A percentile compares a stretch with the other conserved stretches of the same genome.
These are phyloP conservation scores for Solanum virginianum DNA, from an alignment of 257 asterid species.

Conservation along the genomic window DNA sequence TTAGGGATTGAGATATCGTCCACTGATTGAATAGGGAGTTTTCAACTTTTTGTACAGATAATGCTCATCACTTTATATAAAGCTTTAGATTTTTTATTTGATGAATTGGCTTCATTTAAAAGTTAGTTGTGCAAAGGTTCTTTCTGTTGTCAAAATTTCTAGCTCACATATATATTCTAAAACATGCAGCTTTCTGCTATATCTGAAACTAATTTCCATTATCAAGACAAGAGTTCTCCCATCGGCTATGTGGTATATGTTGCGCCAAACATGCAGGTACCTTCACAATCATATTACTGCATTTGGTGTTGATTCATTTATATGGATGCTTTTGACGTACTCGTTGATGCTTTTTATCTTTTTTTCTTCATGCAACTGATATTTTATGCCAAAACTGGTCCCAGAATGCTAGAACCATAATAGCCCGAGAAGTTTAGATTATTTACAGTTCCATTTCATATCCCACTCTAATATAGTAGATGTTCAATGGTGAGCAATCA, in stretches of 20 bases:
- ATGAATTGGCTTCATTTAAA: neutral
- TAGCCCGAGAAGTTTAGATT: neutral
- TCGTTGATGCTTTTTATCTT: neutral
- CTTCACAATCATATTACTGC: neutral
- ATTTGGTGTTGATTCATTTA: neutral
- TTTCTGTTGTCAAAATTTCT: neutral
- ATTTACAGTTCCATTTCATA: neutral
- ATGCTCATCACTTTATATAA: neutral
- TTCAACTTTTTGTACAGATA: neutral
- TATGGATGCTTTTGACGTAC: neutral
- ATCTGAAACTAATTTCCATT: conserved; percentile 79
- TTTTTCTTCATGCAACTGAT: neutral
- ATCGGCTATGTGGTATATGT: conserved; percentile 59
- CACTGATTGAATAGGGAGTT: neutral
- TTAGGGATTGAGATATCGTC: neutral
- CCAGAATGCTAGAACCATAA: neutral
- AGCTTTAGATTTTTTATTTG: neutral
- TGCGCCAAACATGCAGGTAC: conserved; percentile 81
- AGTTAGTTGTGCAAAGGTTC: neutral
- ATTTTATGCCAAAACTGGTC: neutral
- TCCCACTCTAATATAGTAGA: neutral
- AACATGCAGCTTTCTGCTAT: conserved; percentile 79
- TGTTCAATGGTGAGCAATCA: neutral
- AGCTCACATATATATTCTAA: neutral
- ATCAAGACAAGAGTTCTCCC: conserved; percentile 82